These are phyloP conservation scores for Spirogloea muscicola DNA, from an alignment of 139 green algal genomes.

Conservation along the genomic window DNA sequence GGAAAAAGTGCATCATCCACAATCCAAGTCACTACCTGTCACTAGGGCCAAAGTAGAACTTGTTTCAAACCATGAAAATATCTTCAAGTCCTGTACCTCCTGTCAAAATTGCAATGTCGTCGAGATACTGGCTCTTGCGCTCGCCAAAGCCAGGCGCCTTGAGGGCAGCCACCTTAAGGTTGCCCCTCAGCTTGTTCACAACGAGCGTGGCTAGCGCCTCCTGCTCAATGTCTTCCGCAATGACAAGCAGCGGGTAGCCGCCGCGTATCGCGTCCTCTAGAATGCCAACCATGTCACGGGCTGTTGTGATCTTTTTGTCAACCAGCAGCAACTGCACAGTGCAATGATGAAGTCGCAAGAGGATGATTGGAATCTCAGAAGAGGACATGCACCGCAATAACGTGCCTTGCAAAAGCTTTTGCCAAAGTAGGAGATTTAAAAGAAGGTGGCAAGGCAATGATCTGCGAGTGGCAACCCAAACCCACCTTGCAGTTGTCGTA, in stretches of 20 bases:
- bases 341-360: neutral
- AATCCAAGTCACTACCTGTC: constrained; percentile 5
- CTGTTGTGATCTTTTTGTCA: constrained; percentile 98
- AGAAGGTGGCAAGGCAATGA: neutral
- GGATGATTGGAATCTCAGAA: neutral
- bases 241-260: constrained; percentile 93
- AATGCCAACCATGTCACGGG: constrained; percentile 91
- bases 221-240: constrained; percentile 99
- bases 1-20: neutral
- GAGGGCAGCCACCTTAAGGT: constrained; percentile 82
- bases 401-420: neutral
- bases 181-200: constrained; percentile 98
- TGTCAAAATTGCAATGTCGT: constrained; percentile 99
- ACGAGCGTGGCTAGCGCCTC: constrained; percentile 98
- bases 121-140: constrained; percentile 95
- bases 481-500: constrained; percentile 57
- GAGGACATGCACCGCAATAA: neutral
- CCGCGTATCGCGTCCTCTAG: constrained; percentile 87
- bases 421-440: neutral
- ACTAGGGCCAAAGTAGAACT: neutral
- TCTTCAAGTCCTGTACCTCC: constrained; percentile 54
- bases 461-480: neutral
- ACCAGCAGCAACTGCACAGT: constrained; percentile 82
- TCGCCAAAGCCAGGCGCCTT: constrained; percentile 99
- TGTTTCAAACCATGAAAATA: neutral